phyloP scores from a whole-genome alignment of 2,329 filamentous ascomycete genomes.

The Aspergillus neotritici region DNA sequence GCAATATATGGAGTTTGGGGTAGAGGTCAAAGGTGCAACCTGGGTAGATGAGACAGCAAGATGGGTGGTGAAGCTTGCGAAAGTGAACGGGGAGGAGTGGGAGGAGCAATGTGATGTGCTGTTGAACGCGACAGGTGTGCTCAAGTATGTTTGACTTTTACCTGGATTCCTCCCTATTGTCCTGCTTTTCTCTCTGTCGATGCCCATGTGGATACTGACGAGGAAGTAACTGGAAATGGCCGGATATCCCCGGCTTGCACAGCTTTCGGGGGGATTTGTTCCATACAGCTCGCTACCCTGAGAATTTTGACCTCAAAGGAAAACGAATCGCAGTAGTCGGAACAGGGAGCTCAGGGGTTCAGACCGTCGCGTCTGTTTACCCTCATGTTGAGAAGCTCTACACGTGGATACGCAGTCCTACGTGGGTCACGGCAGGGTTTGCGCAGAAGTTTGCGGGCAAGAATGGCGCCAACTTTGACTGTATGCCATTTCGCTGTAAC shows the following conservation, averaged over 20 bases:
- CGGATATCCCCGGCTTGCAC: slow-evolving; percentile 43
- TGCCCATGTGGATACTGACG: no score
- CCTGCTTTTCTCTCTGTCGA: no score
- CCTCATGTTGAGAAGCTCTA: slow-evolving; percentile 35
- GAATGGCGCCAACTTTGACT: no score
- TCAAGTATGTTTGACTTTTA: slow-evolving; percentile 19
- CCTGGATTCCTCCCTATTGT: no score
- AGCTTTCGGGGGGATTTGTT: slow-evolving; percentile 43
- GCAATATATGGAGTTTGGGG: not conserved
- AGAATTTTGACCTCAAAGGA: slow-evolving; percentile 31
- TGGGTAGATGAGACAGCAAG: no score
- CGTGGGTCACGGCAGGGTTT: no score
- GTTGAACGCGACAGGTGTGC: slow-evolving; percentile 36
- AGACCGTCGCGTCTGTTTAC: slow-evolving; percentile 30
- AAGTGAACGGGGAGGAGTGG: slow-evolving; percentile 18
- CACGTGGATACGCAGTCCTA: slow-evolving; percentile 11
- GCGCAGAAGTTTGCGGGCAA: no score
- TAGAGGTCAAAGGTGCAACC: no score
- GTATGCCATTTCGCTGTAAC: no score
- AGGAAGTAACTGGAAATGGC: slow-evolving; percentile 37
- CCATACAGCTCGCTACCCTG: slow-evolving; percentile 43
- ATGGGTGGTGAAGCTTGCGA: not conserved
- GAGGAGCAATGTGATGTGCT: slow-evolving; percentile 30
- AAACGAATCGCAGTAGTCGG: slow-evolving; percentile 35
- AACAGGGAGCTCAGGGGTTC: slow-evolving; percentile 38